phyloP scores from a whole-genome alignment of 177 flowering plant species.

The Tripterygium wilfordii region DNA sequence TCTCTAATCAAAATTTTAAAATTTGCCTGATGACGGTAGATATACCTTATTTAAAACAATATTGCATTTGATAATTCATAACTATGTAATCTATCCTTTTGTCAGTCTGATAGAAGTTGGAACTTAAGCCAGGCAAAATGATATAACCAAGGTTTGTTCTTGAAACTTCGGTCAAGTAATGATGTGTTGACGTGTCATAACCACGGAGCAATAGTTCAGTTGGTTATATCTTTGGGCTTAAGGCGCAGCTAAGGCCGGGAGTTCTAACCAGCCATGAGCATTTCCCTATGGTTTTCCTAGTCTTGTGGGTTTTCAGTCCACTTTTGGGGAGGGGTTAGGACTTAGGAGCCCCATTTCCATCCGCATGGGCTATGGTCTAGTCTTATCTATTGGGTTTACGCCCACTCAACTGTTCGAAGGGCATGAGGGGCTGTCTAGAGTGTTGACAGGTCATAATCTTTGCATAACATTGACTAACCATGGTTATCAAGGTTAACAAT shows the following conservation, averaged over 20 bases:
- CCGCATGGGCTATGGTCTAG: too few relatives aligned
- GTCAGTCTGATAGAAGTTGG: slow-evolving; percentile 3
- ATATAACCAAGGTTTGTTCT: background rate
- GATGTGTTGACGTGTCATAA: background rate
- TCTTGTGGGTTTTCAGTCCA: too few relatives aligned
- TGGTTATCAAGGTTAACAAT: slow-evolving; percentile 10
- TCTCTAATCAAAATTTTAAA: slow-evolving; percentile 20
- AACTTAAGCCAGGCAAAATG: slow-evolving; percentile 2
- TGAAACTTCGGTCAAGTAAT: background rate
- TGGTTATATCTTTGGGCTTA: too few relatives aligned
- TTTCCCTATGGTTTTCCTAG: too few relatives aligned
- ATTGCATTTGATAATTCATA: slow-evolving; percentile 4
- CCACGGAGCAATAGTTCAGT: too few relatives aligned
- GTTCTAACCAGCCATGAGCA: too few relatives aligned
- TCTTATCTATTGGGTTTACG: too few relatives aligned
- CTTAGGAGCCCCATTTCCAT: too few relatives aligned
- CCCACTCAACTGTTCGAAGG: too few relatives aligned
- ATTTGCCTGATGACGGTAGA: slow-evolving; percentile 10
- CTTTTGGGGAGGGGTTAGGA: too few relatives aligned
- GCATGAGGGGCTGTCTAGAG: too few relatives aligned
- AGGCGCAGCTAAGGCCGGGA: too few relatives aligned
- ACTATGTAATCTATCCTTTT: background rate
- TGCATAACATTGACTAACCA: background rate
- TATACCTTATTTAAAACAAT: slow-evolving; percentile 10
- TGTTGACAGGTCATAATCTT: background rate